Evolutionary conservation across 2,329 filamentous ascomycete species (phyloP), one percentile per base, ranked within the genome.

Genomic region (Fusarium concolor): DNA sequence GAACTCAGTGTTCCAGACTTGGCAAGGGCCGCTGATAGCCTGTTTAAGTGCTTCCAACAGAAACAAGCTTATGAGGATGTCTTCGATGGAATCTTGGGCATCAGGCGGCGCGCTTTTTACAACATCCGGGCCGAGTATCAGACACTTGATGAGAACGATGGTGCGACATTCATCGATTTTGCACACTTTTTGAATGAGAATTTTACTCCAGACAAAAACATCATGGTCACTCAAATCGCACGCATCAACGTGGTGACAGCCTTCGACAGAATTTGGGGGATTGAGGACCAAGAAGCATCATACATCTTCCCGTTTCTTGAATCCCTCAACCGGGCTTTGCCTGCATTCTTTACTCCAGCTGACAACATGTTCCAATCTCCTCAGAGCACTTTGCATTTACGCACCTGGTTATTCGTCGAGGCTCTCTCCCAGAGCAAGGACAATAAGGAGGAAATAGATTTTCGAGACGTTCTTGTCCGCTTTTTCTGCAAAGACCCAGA

Each of bases 231-330:
- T 15, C 62, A 71, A 15, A 66, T 79, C 17, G 75, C 73, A 6
- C 68, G 72, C 28, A 77, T 77, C 26, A 83, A 83, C 55, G 71
- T 80, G 7, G 78, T 76, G 22, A 72, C 74, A 6, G 73, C 79
- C 9, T 72, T 80, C 12, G 74, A 79, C 51, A 65, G 70, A 6
- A 62, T 79, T 33, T 52, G 63, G 14, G 45, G 42, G 22, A 42
- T 73, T n/a, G 28, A 67, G 31, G 39, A 56, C 12, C 46, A 41
- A 0, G 54, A 61, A 6, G 24, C 54, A 11, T 3, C n/a, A n/a
- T 68, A 73, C 24, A 51, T 71, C 4, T 60, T 74, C 6, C 46
- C 61, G n/a, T 68, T 80, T 15, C 65, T 83, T 6, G 60, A 77
- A 22, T 61, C 58, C 18, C 64, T 82, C 10, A 74, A 81, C 42